Evolutionary conservation across 1,284 basidiomycete genomes (phyloP), one percentile per base, ranked within the genome.

Genomic region (Rhodofomes roseus): DNA sequence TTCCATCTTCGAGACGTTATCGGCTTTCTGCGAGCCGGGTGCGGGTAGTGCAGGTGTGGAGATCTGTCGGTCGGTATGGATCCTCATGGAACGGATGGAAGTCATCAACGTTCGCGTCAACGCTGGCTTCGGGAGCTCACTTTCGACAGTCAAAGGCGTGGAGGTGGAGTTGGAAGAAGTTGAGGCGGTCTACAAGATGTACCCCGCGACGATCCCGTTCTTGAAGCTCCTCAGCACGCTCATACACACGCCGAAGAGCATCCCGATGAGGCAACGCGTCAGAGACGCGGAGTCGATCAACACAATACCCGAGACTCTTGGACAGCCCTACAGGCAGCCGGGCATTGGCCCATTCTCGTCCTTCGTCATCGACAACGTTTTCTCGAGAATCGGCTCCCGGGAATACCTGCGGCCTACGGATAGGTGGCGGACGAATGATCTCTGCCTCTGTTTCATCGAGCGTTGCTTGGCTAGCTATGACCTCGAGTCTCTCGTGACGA

Each of bases 311-410:
- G 90, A 92, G 48, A 80, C 77, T 16, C 76, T 95, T 0, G 92
- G 92, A 0, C 84, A 87, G 48, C 85, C 89, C 4, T 89, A 92
- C 65, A 82, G 92, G 29, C 72, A 85, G 12, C 87, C 90, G 4
- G 93, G 93, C 0, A 85, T 95, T 43, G 82, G 78, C 0, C 93
- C 87, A 1, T 98, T 90, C 69, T 81, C 90, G 12, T 78, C 82
- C 25, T 98, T 96, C 70, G 90, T 97, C 56, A 78, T 98, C 62
- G 94, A 98, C 69, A 90, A 91, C 41, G 92, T 98, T 1, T 89
- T 98, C 63, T 78, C 82, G 14, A 84, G 84, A 46, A 85, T 92
- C 52, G 77, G 84, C 7, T 79, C 77, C 50, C 81, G 95, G 40
- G 92, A 94, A 63, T 98, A 92, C 67, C 76, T 82, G 6, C 79